Base-by-base conservation (phyloP, 306 rosid genomes). In the Corylus heterophylla region DNA sequence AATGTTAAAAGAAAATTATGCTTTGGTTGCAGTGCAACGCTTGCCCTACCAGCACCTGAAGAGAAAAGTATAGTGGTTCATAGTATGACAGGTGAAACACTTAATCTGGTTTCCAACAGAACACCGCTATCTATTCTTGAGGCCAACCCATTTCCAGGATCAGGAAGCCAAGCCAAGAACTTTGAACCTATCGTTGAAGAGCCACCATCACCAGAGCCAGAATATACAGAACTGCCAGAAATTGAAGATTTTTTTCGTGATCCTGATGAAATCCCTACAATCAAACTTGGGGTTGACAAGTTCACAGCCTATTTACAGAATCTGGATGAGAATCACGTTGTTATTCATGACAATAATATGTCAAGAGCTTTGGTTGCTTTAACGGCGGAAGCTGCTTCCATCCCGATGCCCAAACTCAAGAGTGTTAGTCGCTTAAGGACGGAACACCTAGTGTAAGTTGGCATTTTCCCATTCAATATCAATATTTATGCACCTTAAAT, bases 361-460 rank as follows among this genome's bases (percentile, higher is more conserved):
- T 79, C 94, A 55, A 76, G 62, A 48, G 81, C 88, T 27, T 31
- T 89, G 17, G 90, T 90, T 52, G 16, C 55, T 2, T 18, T 84
- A 42, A 42, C 8, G 6, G 45, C 45, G 17, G 50, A 77, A 67
- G 77, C 73, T 11, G 50, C 83, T 8, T 69, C 67, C 37, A 73
- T 42, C 29, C 86, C 73, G 22, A 11, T 54, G 39, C 88, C 78
- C 37, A 86, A 80, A 54, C n/a, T 89, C 73, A 94, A 94, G 76
- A 16, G 54, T 59, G 88, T 37, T 12, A 74, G 84, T 54, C 90
- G 97, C 25, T 79, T 94, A 54, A 80, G 88, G 54, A 94, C 96
- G 0, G 85, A 83, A 69, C 96, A 89, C 10, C 27, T 47, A 27
- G 96, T 87, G 98, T 94, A 90, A 89, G 97, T 86, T 64, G 79